These are phyloP conservation scores for Talaromyces borbonicus DNA, from an alignment of 495 filamentous ascomycete species.

Conservation along the genomic window DNA sequence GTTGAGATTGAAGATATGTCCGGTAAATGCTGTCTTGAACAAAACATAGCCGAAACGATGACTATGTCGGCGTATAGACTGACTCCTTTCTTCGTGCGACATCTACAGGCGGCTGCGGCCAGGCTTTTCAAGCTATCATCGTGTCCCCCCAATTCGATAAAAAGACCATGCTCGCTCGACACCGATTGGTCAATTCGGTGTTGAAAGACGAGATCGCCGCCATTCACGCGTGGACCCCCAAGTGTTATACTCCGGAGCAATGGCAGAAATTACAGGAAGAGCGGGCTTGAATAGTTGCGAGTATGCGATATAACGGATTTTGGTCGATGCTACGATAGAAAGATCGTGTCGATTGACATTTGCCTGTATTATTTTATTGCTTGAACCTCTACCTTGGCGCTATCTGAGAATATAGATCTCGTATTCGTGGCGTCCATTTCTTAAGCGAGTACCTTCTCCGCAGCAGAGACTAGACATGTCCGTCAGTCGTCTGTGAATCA, in stretches of 20 bases:
- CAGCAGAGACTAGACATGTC: conserved; percentile 48
- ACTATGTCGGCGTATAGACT: too few relatives aligned
- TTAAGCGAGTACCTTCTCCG: conserved; percentile 62
- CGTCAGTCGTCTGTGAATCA: conserved; percentile 1
- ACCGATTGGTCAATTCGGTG: conserved; percentile 79
- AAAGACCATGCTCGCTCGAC: conserved; percentile 78
- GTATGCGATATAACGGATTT: background rate
- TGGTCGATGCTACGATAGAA: too few relatives aligned
- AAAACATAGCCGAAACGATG: too few relatives aligned
- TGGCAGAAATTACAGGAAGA: conserved; percentile 62
- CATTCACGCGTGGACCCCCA: conserved; percentile 98
- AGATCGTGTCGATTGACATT: too few relatives aligned
- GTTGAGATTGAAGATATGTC: conserved; percentile 92
- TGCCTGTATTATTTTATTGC: background rate
- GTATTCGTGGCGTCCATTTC: background rate
- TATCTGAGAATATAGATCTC: background rate
- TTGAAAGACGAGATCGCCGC: conserved; percentile 87
- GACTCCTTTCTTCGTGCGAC: too few relatives aligned
- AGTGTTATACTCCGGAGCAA: conserved; percentile 92
- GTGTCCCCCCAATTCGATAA: conserved; percentile 80
- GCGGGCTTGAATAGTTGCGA: background rate
- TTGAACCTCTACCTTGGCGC: conserved; percentile 2
- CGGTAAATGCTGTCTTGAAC: conserved; percentile 45
- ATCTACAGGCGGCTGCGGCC: conserved; percentile 78
- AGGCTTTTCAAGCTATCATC: conserved; percentile 86